Evolutionary conservation across 2,329 filamentous ascomycete species (phyloP), one percentile per base, ranked within the genome.

Genomic region (Monosporascus sp.): DNA sequence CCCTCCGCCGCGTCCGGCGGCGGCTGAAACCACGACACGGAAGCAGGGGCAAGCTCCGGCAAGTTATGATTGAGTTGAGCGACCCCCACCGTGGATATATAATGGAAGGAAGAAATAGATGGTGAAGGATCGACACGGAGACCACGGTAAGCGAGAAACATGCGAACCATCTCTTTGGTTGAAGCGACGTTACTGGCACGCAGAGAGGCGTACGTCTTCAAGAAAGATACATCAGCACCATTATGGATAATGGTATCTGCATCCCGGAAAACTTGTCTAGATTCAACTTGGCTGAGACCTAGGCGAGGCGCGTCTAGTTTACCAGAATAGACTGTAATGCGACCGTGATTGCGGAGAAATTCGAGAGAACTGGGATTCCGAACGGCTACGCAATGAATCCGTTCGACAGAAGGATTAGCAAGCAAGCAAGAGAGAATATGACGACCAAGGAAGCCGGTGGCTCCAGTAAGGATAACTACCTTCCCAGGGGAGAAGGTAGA

Each of bases 191-290:
- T 78, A 24, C 61, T 51, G 1, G 50, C 44, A 2, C 65, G 61
- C 0, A 77, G 62, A 0, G 64, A 60, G 8, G 60, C 27, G 57
- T 76, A 78, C 2, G 62, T 60, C 27, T 76, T 69, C 56, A 65
- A 53, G 60, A 65, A 74, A 7, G 62, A 71, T 15, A 66, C 64
- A 20, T 72, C 69, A n/a, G 76, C 75, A 7, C 74, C 79, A 49
- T 68, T 72, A 62, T 82, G 85, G 22, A 88, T 76, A 47, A 87
- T 75, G 15, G 65, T 59, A 18, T 70, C 62, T 0, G 60, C 57
- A 7, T 65, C 39, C 5, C 53, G 59, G 20, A 79, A 8, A 27
- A 27, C 25, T 27, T 27, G 25, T 27, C 25, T 27, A 27, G 25
- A 27, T 27, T 27, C 25, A 27, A 8, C 25, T 27, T 27, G 25